Base-by-base conservation (phyloP, 2,329 filamentous ascomycete genomes). In the Helotiales sp. region DNA sequence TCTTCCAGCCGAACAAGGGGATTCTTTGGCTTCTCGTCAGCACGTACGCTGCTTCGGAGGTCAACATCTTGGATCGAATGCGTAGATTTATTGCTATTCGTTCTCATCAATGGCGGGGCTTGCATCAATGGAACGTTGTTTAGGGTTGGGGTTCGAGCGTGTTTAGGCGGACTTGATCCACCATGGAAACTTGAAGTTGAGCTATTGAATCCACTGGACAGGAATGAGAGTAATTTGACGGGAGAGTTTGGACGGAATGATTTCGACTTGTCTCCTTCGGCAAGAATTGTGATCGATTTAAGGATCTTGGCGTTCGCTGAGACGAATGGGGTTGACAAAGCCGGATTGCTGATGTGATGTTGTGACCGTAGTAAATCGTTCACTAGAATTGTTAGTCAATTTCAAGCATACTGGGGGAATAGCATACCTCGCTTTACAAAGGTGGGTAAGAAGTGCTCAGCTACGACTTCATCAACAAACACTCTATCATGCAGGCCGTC, bases 221-320 rank as follows among this genome's bases (percentile, higher is more conserved):
- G 88, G 63, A 97, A 87, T 0, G 94, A 96, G 17, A 98, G 83
- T 75, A 97, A 85, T 78, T 97, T 98, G 57, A 96, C 92, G 0
- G 95, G 94, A 0, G 94, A 97, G n/a, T 90, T 87, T 4, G 89
- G 89, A 10, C 95, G 85, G 75, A 92, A 92, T 0, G 88, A 89
- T 63, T 86, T 86, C 11, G 87, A 86, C 77, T 87, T 91, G 74
- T 89, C 87, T 0, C 86, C 84, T 47, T 89, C 86, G 34, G 87
- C 82, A 22, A 87, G 82, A 47, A 92, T 82, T 55, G 85, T 86
- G 26, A 97, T 81, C 3, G 89, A 88, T 37, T 90, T 89, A 30
- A 97, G 82, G 2, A 92, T 87, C 69, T 93, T 93, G 54, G 89
- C 89, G 75, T 97, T 91, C 71, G 91, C 93, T 11, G 89, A 89